Evolutionary conservation across 352 stramenopile genomes (phyloP).

Genomic region (Globisporangium rhizosaccharum): DNA sequence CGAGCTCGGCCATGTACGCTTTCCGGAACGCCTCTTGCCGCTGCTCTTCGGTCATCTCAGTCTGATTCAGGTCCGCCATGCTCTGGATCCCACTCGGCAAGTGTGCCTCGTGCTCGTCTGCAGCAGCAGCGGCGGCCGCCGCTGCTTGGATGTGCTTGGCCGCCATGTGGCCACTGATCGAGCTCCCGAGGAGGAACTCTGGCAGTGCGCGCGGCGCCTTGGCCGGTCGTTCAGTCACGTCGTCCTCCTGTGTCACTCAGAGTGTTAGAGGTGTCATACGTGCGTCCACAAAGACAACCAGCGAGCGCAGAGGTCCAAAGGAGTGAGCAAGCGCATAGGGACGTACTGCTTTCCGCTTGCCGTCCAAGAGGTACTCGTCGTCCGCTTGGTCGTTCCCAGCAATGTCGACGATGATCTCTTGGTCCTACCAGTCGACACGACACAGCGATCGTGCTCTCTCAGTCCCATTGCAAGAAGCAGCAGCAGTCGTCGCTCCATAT

Average conservation of each 20-base stretch:
- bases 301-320: not conserved
- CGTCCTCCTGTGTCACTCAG: constrained; percentile 32
- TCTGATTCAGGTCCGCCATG: constrained; percentile 50
- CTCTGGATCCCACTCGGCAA: constrained; percentile 37
- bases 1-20: constrained; percentile 77
- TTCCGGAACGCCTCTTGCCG: constrained; percentile 77
- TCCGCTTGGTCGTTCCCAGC: constrained; percentile 64
- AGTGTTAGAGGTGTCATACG: not conserved
- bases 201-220: constrained; percentile 64
- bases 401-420: constrained; percentile 87
- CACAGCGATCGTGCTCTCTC: not conserved
- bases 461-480: not conserved
- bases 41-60: constrained; percentile 78
- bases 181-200: constrained; percentile 78
- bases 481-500: not conserved
- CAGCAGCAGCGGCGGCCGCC: constrained; percentile 16
- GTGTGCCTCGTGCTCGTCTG: constrained; percentile 25
- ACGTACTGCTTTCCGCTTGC: constrained; percentile 59
- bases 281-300: not conserved
- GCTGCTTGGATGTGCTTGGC: constrained; percentile 66
- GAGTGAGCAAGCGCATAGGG: not conserved
- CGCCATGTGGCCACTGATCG: constrained; percentile 83
- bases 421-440: constrained; percentile 23
- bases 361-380: constrained; percentile 76
- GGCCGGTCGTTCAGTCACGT: constrained; percentile 38